Percentiles rank a stretch among this genome's conserved stretches.
Evolutionary conservation across 2,329 filamentous ascomycete species (phyloP).

Genomic region (Ampelomyces quisqualis): DNA sequence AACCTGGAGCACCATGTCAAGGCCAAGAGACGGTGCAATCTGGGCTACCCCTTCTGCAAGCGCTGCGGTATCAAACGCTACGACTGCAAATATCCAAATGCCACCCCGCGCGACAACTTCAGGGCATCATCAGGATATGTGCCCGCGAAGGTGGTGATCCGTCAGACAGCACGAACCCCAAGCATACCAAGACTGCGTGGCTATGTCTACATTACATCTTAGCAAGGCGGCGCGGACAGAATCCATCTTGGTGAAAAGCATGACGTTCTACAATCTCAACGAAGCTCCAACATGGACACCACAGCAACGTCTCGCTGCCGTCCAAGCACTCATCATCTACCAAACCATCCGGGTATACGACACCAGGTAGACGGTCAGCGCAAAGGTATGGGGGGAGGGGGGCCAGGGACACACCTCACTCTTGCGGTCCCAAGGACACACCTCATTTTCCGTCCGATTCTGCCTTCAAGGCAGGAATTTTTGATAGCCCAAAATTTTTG

Average conservation of each 20-base stretch:
- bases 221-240: conserved; percentile 24
- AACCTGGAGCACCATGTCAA: conserved; percentile 36
- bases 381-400: too few relatives aligned
- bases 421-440: too few relatives aligned
- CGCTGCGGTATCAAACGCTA: conserved; percentile 30
- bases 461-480: too few relatives aligned
- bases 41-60: conserved; percentile 33
- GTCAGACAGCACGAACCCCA: conserved; percentile 21
- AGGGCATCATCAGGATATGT: background rate
- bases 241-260: conserved; percentile 18
- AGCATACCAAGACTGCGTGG: conserved; percentile 30
- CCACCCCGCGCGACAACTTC: conserved; percentile 2
- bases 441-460: too few relatives aligned
- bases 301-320: conserved; percentile 32
- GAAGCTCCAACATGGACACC: conserved; percentile 24
- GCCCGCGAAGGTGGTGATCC: conserved; percentile 28
- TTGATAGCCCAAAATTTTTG: too few relatives aligned
- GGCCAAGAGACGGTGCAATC: conserved; percentile 34
- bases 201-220: conserved; percentile 28
- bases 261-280: conserved; percentile 22
- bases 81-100: conserved; percentile 31
- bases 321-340: conserved; percentile 37
- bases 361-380: too few relatives aligned
- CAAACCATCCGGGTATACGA: conserved; percentile 37
- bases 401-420: conserved; percentile 15